Evolutionary conservation across 345 rosid genomes (phyloP), one percentile per base, ranked within the genome.

Genomic region (Salix udensis): DNA sequence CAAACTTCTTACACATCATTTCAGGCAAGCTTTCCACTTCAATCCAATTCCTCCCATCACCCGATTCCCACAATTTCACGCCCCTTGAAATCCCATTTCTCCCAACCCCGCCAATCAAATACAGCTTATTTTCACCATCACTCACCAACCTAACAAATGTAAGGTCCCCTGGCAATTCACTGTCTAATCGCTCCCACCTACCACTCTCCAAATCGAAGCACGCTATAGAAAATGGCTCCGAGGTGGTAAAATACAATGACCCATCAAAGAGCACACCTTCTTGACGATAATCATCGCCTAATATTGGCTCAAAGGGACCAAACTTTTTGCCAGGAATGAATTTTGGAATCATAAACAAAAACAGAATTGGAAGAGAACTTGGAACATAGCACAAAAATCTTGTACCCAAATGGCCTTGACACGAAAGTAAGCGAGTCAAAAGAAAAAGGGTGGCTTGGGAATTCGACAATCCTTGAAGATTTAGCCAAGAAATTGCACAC

Each of bases 71-170:
- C 80, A 95, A 52, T 75, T 86, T 91, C 85, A 95, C 74, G 71
- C 83, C 82, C 83, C 87, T 93, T 36, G 97, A 88, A 60, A 95
- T 91, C 76, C 97, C 97, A 71, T 95, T 93, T 34, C 82, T 76
- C 18, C 97, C 98, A 11, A 88, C 71, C 11, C 98, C 97, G 19
- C 97, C 97, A 14, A 95, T 87, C 92, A 95, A 65, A 77, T 88
- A 95, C 82, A 91, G 74, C 66, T 85, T 86, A 78, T 75, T 74
- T 34, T 79, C 89, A 4, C 78, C 85, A 68, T 88, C 88, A 65
- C 82, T 87, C 6, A 87, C 94, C 80, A 95, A 70, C 60, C 97
- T 93, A n/a, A 76, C 83, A 69, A 95, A 95, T 4, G 91, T 86
- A 15, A 93, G 79, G 65, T 85, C 86, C 53, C 72, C 68, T 1